Evolutionary conservation across 306 rosid species (phyloP).

Genomic region (Medicago lupulina): DNA sequence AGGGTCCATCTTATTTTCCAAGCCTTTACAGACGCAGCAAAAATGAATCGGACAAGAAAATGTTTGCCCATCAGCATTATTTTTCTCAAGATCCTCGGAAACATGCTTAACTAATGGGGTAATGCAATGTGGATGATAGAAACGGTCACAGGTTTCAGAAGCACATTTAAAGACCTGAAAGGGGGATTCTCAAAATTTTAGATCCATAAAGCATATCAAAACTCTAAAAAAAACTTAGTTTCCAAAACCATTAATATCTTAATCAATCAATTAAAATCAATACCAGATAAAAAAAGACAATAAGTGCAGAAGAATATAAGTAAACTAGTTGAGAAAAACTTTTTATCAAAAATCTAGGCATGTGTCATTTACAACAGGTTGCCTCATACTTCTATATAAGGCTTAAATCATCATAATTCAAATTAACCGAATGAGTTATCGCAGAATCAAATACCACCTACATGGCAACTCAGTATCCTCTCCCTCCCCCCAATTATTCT

Average conservation of each 20-base stretch:
- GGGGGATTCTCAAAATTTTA: slow-evolving; percentile 39
- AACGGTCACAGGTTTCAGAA: slow-evolving; percentile 73
- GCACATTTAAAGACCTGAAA: slow-evolving; percentile 81
- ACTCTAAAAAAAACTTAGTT: neutral
- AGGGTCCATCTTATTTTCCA: slow-evolving; percentile 63
- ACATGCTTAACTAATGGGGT: slow-evolving; percentile 51
- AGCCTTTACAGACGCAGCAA: slow-evolving; percentile 77
- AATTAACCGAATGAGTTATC: neutral
- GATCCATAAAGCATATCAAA: slow-evolving; percentile 35
- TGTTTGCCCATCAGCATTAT: slow-evolving; percentile 60
- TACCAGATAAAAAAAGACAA: neutral
- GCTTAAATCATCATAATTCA: slow-evolving; percentile 10
- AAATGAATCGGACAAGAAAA: slow-evolving; percentile 83
- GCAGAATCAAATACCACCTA: neutral
- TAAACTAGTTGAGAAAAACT: neutral
- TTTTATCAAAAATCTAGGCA: neutral
- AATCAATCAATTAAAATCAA: slow-evolving; percentile 8
- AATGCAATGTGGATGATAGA: slow-evolving; percentile 85
- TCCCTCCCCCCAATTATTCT: neutral
- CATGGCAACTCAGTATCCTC: neutral
- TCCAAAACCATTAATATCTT: slow-evolving; percentile 16
- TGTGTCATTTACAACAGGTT: slow-evolving; percentile 23
- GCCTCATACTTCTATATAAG: slow-evolving; percentile 3
- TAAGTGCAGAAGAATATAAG: slow-evolving; percentile 22
- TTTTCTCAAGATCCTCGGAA: slow-evolving; percentile 63